Evolutionary conservation across 2,329 filamentous ascomycete species (phyloP), one percentile per base, ranked within the genome.

Genomic region (Catunica adiposa): DNA sequence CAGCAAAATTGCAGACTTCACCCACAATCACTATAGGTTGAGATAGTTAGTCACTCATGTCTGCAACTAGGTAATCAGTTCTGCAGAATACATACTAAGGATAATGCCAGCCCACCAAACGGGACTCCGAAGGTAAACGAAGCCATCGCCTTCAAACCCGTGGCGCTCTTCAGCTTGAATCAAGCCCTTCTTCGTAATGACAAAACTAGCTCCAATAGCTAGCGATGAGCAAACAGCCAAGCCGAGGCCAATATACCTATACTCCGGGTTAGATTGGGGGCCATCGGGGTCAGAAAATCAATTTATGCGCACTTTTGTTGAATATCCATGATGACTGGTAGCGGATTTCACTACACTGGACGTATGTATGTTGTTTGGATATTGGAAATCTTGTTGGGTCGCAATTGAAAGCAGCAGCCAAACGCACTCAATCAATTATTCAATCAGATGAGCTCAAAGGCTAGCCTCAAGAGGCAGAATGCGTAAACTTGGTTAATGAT

Each of bases 171-270:
- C 87, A 61, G 89, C 87, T 69, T 95, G 86, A 68, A 89, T 88
- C 62, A 98, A 77, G 61, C 90, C 90, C 84, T 96, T 97, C 73
- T 98, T 98, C 51, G 94, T 98, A 65, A 98, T 96, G 62, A 98
- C 90, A 69, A 98, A 98, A 77, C 89, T 95, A 53, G 87, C 89
- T 66, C 89, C 84, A 70, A 89, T 89, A 61, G 83, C 83, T 65
- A 87, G 71, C 62, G 83, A 86, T 38, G 83, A 86, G 59, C 76
- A 75, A 66, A 89, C 82, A 74, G 84, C 84, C 69, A 89, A 71
- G 59, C 78, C 79, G 70, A 89, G 73, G 65, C 84, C 84, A 64
- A 89, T 80, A 66, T 88, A 89, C 73, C 84, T 87, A 65, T 47
- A 54, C 17, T n/a, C 44, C 15, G 7, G 53, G 22, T 14, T 17